These are phyloP conservation scores for Penicillium goetzii DNA, from an alignment of 495 filamentous ascomycete genomes.

Conservation along the genomic window DNA sequence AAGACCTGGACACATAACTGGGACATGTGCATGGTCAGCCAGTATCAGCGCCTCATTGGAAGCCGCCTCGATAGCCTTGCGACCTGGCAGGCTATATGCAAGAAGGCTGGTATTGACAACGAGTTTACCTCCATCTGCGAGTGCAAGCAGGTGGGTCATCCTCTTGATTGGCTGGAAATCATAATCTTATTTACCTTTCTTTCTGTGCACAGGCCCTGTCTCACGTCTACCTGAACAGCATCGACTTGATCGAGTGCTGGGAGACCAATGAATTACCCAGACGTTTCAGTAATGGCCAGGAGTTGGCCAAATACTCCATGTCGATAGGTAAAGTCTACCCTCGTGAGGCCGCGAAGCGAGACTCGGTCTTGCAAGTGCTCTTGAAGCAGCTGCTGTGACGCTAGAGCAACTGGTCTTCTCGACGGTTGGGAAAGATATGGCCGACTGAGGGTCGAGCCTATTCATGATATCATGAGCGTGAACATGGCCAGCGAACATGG, in stretches of 20 bases:
- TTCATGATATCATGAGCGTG: background rate
- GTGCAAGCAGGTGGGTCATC: constrained; percentile 44
- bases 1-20: constrained; percentile 28
- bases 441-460: background rate
- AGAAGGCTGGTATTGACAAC: constrained; percentile 34
- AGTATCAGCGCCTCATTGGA: constrained; percentile 32
- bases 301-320: constrained; percentile 46
- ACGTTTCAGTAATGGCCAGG: constrained; percentile 33
- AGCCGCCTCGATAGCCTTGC: constrained; percentile 19
- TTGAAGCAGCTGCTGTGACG: constrained; percentile 26
- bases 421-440: background rate
- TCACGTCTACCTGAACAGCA: constrained; percentile 51
- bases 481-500: background rate
- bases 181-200: background rate
- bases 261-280: constrained; percentile 30
- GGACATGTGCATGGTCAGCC: constrained; percentile 24
- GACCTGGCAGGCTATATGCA: constrained; percentile 37
- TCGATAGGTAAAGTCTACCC: constrained; percentile 38
- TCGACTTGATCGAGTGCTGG: constrained; percentile 54
- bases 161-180: background rate
- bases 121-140: constrained; percentile 37
- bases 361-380: constrained; percentile 44
- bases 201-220: constrained; percentile 27
- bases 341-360: constrained; percentile 39
- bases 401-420: background rate